Conservation (phyloP, 2,329 filamentous ascomycete species). For the Trichoderma brevicompactum region DNA sequence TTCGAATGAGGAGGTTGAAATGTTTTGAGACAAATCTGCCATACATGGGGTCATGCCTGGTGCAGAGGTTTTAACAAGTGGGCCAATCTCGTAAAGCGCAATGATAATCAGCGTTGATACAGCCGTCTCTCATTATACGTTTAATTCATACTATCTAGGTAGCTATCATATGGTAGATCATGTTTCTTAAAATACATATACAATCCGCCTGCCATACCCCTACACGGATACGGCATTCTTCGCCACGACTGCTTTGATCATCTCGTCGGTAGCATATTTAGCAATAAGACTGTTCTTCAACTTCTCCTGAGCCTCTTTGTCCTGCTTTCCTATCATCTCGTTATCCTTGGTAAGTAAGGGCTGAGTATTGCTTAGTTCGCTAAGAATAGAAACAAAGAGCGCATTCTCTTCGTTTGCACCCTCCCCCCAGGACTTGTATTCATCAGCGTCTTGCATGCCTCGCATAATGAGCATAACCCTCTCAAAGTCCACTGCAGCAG, state of each 20-base stretch:
- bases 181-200: no score
- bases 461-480: constrained; percentile 8
- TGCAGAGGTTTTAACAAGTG: no score
- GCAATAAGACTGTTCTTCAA: constrained; percentile 13
- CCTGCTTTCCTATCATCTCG: constrained; percentile 16
- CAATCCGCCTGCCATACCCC: no score
- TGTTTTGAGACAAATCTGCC: no score
- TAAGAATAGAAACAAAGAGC: constrained; percentile 13
- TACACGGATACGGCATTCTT: background rate
- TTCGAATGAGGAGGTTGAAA: no score
- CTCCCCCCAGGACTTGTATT: constrained; percentile 1
- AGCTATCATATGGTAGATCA: no score
- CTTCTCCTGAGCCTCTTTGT: constrained; percentile 5
- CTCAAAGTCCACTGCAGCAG: constrained; percentile 10
- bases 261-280: constrained; percentile 20
- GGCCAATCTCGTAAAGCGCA: no score
- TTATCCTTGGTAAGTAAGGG: background rate
- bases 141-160: no score
- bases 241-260: constrained; percentile 2
- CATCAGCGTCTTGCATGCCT: constrained; percentile 9
- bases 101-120: no score
- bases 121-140: no score
- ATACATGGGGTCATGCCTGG: no score
- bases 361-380: constrained; percentile 4
- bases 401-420: constrained; percentile 14